phyloP scores from a whole-genome alignment of 441 rosid species.

The Croton setiger region DNA sequence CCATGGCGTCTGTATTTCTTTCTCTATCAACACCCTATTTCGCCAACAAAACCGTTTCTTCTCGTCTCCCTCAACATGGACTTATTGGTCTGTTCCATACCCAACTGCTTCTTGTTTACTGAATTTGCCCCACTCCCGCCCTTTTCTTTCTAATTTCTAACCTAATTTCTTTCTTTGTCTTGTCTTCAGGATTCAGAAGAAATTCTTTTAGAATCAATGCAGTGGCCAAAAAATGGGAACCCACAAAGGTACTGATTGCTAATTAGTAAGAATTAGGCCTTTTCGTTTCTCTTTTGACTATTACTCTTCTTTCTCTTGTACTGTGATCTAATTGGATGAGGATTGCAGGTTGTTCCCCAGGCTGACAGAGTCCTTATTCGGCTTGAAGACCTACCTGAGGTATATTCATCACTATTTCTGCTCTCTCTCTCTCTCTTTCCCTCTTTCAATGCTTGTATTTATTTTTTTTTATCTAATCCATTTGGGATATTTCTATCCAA shows the following conservation, averaged over 20 bases:
- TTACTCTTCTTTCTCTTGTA: not conserved
- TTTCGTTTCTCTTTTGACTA: not conserved
- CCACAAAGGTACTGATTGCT: constrained; percentile 49
- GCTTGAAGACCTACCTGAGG: constrained; percentile 74
- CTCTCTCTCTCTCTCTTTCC: not conserved
- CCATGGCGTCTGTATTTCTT: constrained; percentile 58
- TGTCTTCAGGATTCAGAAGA: constrained; percentile 34
- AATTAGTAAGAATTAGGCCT: not conserved
- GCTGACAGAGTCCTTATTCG: constrained; percentile 90
- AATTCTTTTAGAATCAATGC: constrained; percentile 61
- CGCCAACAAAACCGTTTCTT: constrained; percentile 22
- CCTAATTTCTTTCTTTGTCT: not conserved
- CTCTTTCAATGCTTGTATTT: no score
- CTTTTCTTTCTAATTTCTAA: not conserved
- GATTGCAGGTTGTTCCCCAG: constrained; percentile 78
- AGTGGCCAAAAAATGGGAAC: constrained; percentile 65
- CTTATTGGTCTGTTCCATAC: constrained; percentile 34
- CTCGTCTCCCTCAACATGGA: constrained; percentile 31
- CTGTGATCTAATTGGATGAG: not conserved
- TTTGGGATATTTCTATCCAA: no score
- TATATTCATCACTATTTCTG: constrained; percentile 22
- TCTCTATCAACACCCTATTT: constrained; percentile 43
- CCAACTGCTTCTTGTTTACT: no score
- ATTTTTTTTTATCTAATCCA: not conserved
- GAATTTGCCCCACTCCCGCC: not conserved